Evolutionary conservation across 2,329 filamentous ascomycete genomes (phyloP).

Genomic region (Zymoseptoria ardabiliae): DNA sequence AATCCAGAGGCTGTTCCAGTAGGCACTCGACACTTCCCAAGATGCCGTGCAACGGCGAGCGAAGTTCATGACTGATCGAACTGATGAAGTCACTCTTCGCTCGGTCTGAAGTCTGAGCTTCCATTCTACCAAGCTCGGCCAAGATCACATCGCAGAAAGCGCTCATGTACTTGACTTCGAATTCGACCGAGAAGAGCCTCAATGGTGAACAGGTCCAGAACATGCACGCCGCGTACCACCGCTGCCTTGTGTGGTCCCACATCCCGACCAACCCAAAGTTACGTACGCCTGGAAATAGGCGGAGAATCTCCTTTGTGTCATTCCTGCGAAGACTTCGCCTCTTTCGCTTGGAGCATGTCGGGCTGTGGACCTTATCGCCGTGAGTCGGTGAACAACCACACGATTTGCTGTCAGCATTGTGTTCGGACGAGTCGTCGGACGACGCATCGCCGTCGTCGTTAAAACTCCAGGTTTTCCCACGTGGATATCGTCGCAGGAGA

Average conservation of each 20-base stretch:
- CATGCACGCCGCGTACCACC: conserved; percentile 29
- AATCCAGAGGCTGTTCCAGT: conserved; percentile 36
- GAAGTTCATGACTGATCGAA: conserved; percentile 47
- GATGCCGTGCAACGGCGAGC: conserved; percentile 42
- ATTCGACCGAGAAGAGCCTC: conserved; percentile 35
- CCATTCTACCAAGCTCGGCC: conserved; percentile 34
- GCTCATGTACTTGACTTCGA: conserved; percentile 33
- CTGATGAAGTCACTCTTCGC: conserved; percentile 48
- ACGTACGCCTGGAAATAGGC: conserved; percentile 38
- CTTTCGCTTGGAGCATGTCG: conserved; percentile 11
- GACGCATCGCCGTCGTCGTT: conserved; percentile 23
- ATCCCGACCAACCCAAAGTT: conserved; percentile 46
- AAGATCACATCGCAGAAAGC: conserved; percentile 39
- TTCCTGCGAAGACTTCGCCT: conserved; percentile 22
- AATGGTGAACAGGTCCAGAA: conserved; percentile 42
- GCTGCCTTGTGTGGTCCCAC: conserved; percentile 41
- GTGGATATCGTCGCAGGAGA: conserved; percentile 26
- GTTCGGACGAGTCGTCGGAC: conserved; percentile 21
- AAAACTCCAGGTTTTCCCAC: conserved; percentile 31
- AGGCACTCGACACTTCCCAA: conserved; percentile 45
- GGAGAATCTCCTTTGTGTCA: conserved; percentile 22
- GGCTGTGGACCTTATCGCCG: conserved; percentile 6
- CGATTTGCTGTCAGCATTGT: conserved; percentile 9
- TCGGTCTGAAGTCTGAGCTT: conserved; percentile 36
- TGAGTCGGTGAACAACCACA: conserved; percentile 5